Percentiles rank a stretch among this genome's conserved stretches.
Conservation (phyloP, 352 stramenopile species). For the Phytophthora boehmeriae region DNA sequence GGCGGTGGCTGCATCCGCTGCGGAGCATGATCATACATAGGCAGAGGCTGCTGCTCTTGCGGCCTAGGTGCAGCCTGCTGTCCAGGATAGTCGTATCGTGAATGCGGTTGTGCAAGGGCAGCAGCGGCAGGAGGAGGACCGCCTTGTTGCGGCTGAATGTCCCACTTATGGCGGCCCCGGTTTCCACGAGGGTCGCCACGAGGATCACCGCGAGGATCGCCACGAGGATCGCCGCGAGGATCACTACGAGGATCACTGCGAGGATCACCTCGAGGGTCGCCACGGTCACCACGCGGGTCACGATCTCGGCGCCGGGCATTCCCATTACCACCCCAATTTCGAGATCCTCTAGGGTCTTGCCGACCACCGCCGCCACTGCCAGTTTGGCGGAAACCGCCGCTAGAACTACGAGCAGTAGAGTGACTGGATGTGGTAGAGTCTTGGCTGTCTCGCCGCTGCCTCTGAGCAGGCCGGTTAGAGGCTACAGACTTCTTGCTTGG, state of each 20-base stretch:
- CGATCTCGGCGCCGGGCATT: conserved; percentile 36
- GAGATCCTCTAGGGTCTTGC: conserved; percentile 32
- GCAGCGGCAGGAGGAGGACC: conserved; percentile 18
- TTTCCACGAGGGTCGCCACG: background rate
- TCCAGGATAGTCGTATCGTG: conserved; percentile 42
- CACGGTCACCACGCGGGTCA: conserved; percentile 35
- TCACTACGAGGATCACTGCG: conserved; percentile 32
- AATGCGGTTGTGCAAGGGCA: conserved; percentile 25
- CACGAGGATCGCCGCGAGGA: conserved; percentile 15
- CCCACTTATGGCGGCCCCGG: conserved; percentile 41
- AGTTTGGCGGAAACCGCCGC: conserved; percentile 17
- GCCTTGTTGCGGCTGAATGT: conserved; percentile 36
- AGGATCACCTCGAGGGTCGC: background rate
- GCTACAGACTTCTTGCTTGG: conserved; percentile 28
- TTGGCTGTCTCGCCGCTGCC: conserved; percentile 37
- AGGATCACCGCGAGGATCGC: background rate
- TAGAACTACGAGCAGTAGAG: conserved; percentile 47
- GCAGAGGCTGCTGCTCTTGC: conserved; percentile 35
- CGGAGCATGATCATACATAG: conserved; percentile 34
- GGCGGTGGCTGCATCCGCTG: conserved; percentile 30
- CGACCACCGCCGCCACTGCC: conserved; percentile 23
- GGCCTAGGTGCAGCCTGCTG: conserved; percentile 27
- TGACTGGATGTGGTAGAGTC: conserved; percentile 44
- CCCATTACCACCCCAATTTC: conserved; percentile 29
- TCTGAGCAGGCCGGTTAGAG: conserved; percentile 18